Conservation (phyloP, 2,329 filamentous ascomycete genomes). For the Paraconiothyrium sp. region DNA sequence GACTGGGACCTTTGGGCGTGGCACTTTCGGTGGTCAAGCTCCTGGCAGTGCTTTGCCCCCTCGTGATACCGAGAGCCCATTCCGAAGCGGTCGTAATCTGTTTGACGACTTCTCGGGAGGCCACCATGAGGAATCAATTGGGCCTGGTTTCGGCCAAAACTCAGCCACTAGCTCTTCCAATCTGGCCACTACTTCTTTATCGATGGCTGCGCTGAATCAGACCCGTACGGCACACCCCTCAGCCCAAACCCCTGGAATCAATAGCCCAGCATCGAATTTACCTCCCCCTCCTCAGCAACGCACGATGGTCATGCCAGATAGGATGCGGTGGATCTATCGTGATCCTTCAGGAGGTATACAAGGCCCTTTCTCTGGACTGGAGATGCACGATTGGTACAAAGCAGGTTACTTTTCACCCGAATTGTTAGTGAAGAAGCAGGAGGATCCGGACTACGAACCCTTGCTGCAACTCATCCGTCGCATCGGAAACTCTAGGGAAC, state of each 20-base stretch:
- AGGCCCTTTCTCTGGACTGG: slow-evolving; percentile 92
- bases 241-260: slow-evolving; percentile 48
- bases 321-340: slow-evolving; percentile 98
- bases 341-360: slow-evolving; percentile 93
- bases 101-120: slow-evolving; percentile 51
- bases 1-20: slow-evolving; percentile 73
- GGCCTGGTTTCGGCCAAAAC: slow-evolving; percentile 35
- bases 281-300: slow-evolving; percentile 75
- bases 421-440: slow-evolving; percentile 91
- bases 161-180: slow-evolving; percentile 32
- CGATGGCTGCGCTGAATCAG: slow-evolving; percentile 44
- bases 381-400: slow-evolving; percentile 99
- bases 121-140: slow-evolving; percentile 38
- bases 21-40: slow-evolving; percentile 59
- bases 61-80: slow-evolving; percentile 54
- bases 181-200: slow-evolving; percentile 41
- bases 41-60: slow-evolving; percentile 37
- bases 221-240: slow-evolving; percentile 46
- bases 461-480: slow-evolving; percentile 92
- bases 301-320: slow-evolving; percentile 98
- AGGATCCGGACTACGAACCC: slow-evolving; percentile 94
- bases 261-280: slow-evolving; percentile 69
- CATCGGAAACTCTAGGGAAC: slow-evolving; percentile 96
- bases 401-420: slow-evolving; percentile 97
- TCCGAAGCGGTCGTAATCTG: slow-evolving; percentile 48